Evolutionary conservation across 2,329 filamentous ascomycete species (phyloP).

Genomic region (Phyllosticta ampelicida): DNA sequence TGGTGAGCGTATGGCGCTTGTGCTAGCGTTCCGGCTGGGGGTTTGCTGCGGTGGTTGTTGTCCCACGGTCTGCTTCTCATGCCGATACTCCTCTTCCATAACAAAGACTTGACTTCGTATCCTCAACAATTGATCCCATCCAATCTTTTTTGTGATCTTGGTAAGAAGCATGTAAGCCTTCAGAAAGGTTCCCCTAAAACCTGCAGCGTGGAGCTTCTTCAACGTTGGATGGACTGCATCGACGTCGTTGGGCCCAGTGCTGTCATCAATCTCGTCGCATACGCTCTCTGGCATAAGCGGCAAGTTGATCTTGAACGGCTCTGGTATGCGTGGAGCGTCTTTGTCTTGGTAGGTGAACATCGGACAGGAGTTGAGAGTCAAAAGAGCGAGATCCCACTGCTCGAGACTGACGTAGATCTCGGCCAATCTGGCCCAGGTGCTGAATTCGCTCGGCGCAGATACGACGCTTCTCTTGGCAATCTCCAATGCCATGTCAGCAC

Average conservation of each 20-base stretch:
- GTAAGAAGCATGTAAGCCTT: conserved; percentile 91
- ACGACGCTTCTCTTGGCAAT: conserved; percentile 92
- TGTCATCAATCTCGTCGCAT: conserved; percentile 92
- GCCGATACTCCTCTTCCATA: conserved; percentile 97
- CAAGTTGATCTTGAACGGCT: conserved; percentile 76
- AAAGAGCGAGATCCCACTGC: conserved; percentile 90
- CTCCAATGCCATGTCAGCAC: conserved; percentile 76
- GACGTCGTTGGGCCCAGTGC: conserved; percentile 61
- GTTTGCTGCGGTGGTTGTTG: conserved; percentile 25
- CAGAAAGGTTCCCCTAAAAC: conserved; percentile 90
- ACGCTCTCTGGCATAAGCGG: conserved; percentile 81
- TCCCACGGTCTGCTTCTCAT: conserved; percentile 57
- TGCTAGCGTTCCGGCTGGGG: conserved; percentile 62
- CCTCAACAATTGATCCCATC: conserved; percentile 92
- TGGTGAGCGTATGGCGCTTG: conserved; percentile 63
- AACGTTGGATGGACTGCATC: conserved; percentile 84
- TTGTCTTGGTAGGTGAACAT: conserved; percentile 99
- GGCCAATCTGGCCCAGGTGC: conserved; percentile 87
- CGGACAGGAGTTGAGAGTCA: conserved; percentile 94
- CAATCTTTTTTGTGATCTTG: conserved; percentile 91
- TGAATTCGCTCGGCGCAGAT: conserved; percentile 91
- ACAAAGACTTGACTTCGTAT: conserved; percentile 96
- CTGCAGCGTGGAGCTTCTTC: conserved; percentile 72
- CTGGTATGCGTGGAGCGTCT: conserved; percentile 87
- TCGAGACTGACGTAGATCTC: conserved; percentile 91